phyloP scores from a whole-genome alignment of 2,329 filamentous ascomycete species.

The Microsporum canis region DNA sequence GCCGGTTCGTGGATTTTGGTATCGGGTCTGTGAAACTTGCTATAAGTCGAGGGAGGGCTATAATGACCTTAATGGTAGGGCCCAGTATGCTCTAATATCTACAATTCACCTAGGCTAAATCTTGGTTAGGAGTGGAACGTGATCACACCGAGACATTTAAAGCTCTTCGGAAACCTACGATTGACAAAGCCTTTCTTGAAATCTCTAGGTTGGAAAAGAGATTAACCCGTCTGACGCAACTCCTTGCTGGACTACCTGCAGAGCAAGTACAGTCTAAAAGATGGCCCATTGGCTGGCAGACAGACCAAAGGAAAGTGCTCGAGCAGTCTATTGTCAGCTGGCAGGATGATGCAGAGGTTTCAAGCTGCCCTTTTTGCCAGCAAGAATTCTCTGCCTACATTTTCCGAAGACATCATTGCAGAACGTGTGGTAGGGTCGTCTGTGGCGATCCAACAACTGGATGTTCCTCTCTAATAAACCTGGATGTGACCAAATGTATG shows the following conservation, averaged over 20 bases:
- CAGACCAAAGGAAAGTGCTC: constrained; percentile 63
- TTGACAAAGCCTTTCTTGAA: constrained; percentile 79
- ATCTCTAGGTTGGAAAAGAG: constrained; percentile 84
- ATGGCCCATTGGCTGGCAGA: constrained; percentile 52
- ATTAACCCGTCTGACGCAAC: constrained; percentile 74
- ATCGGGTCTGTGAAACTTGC: constrained; percentile 94
- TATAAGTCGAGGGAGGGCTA: constrained; percentile 95
- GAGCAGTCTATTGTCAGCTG: constrained; percentile 91
- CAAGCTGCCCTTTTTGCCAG: constrained; percentile 83
- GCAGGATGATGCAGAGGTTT: constrained; percentile 78
- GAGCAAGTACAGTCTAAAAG: constrained; percentile 47
- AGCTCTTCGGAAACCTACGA: constrained; percentile 58
- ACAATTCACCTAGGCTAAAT: constrained; percentile 9
- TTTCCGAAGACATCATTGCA: constrained; percentile 86
- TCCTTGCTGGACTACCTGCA: constrained; percentile 64
- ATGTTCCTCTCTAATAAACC: constrained; percentile 72
- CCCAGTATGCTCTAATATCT: not conserved
- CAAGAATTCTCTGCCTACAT: constrained; percentile 92
- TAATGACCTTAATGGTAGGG: constrained; percentile 62
- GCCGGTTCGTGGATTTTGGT: constrained; percentile 83
- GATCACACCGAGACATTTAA: constrained; percentile 65
- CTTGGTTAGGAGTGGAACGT: constrained; percentile 45
- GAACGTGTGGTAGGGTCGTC: constrained; percentile 84
- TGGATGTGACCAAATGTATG: constrained; percentile 61
- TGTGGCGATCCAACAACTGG: constrained; percentile 75